phyloP scores from a whole-genome alignment of 2,329 filamentous ascomycete genomes.

The Fusarium albidum region DNA sequence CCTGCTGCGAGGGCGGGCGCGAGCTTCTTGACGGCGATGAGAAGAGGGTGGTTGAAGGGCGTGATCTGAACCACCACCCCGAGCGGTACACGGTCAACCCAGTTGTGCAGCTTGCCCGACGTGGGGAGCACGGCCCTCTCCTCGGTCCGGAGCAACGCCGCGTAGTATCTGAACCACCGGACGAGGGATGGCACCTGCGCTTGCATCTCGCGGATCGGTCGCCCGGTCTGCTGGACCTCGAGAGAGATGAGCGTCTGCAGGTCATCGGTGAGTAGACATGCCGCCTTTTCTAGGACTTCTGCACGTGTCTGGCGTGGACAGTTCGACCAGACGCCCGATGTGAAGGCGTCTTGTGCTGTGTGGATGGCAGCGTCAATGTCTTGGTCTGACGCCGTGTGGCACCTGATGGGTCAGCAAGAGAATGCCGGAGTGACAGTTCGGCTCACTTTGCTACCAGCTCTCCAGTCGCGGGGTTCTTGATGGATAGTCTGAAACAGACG shows the following conservation, averaged over 20 bases:
- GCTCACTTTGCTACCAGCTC: conserved; percentile 60
- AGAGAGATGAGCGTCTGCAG: conserved; percentile 66
- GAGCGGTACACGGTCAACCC: conserved; percentile 61
- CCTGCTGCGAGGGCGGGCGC: conserved; percentile 68
- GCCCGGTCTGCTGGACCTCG: conserved; percentile 74
- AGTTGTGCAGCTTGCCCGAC: conserved; percentile 66
- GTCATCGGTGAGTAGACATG: conserved; percentile 58
- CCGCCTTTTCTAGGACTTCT: conserved; percentile 68
- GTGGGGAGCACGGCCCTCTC: conserved; percentile 73
- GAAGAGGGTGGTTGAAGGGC: conserved; percentile 66
- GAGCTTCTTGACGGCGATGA: conserved; percentile 67
- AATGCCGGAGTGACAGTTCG: background rate
- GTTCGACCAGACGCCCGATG: conserved; percentile 71
- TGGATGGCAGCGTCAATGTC: conserved; percentile 43
- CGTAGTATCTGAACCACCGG: conserved; percentile 78
- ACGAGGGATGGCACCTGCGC: conserved; percentile 72
- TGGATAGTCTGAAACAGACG: conserved; percentile 52
- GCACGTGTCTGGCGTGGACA: conserved; percentile 66
- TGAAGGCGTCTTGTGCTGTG: conserved; percentile 69
- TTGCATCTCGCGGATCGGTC: conserved; percentile 73
- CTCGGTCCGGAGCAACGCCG: conserved; percentile 71
- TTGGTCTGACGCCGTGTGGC: conserved; percentile 40
- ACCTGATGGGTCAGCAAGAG: conserved; percentile 23
- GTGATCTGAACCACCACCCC: conserved; percentile 67
- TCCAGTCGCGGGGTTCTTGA: conserved; percentile 63